Percentiles rank a stretch among this genome's conserved stretches.
phyloP scores from a whole-genome alignment of 176 grass and related monocot genomes.

The Coix lacrymajobi region DNA sequence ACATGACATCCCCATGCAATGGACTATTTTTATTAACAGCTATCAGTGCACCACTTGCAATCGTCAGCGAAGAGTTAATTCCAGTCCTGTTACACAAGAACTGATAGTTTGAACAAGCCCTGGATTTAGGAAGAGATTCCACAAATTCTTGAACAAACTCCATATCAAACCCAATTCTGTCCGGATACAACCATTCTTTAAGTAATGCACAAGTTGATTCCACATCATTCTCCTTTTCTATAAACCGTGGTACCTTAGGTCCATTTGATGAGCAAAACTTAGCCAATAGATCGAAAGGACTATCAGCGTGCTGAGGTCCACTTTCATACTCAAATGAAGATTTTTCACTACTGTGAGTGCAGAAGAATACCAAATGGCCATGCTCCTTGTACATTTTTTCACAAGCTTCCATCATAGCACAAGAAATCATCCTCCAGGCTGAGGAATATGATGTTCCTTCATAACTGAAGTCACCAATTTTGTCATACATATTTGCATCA shows the following conservation, averaged over 20 bases:
- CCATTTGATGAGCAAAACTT: slow-evolving; percentile 70
- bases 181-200: slow-evolving; percentile 78
- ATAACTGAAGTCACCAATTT: slow-evolving; percentile 84
- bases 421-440: slow-evolving; percentile 78
- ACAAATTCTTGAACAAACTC: slow-evolving; percentile 96
- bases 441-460: slow-evolving; percentile 70
- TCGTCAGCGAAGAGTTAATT: slow-evolving; percentile 58
- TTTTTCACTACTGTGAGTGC: slow-evolving; percentile 44
- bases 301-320: slow-evolving; percentile 30
- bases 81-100: slow-evolving; percentile 62
- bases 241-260: slow-evolving; percentile 36
- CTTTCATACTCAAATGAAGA: slow-evolving; percentile 30
- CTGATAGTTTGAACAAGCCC: slow-evolving; percentile 58
- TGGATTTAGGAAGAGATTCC: slow-evolving; percentile 78
- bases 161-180: slow-evolving; percentile 83
- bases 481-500: slow-evolving; percentile 44
- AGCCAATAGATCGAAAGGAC: slow-evolving; percentile 40
- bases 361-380: slow-evolving; percentile 67
- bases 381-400: slow-evolving; percentile 71
- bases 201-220: slow-evolving; percentile 50
- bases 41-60: slow-evolving; percentile 66
- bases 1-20: slow-evolving; percentile 28
- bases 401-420: slow-evolving; percentile 69
- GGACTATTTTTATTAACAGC: slow-evolving; percentile 51
- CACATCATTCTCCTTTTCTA: slow-evolving; percentile 64